Evolutionary conservation across 2,329 filamentous ascomycete genomes (phyloP).

Genomic region (Phyllosticta citriasiana): DNA sequence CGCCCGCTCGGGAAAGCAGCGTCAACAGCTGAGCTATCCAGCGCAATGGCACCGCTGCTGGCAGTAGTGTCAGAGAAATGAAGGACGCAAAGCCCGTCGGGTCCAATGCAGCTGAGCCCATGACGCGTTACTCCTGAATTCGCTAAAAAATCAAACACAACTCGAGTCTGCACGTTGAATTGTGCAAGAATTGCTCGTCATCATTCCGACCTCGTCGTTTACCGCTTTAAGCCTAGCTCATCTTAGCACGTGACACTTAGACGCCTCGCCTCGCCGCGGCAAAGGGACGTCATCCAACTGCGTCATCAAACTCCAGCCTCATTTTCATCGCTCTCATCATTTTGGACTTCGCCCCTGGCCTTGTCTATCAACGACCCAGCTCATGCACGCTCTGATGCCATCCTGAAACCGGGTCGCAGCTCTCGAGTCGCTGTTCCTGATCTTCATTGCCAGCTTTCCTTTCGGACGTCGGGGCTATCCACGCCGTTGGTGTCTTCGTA

Average conservation of each 20-base stretch:
- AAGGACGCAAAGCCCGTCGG: not conserved
- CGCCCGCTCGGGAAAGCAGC: not conserved
- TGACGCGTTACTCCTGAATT: not conserved
- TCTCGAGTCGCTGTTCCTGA: not conserved
- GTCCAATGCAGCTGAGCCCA: not conserved
- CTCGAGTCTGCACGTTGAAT: not conserved
- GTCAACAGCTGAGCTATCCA: not conserved
- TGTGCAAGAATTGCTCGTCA: not conserved
- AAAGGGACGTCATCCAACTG: not conserved
- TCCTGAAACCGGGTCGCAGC: not conserved
- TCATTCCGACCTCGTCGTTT: not conserved
- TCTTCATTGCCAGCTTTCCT: not conserved
- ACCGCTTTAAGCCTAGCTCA: not conserved
- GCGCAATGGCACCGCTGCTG: not conserved
- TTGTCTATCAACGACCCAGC: not conserved
- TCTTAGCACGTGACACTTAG: not conserved
- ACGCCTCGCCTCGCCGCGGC: not conserved
- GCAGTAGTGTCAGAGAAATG: not conserved
- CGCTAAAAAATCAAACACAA: not conserved
- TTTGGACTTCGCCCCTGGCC: not conserved
- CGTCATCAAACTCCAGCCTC: not conserved
- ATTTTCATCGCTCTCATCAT: not conserved
- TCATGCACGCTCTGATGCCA: not conserved
- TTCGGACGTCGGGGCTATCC: not conserved
- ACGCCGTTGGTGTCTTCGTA: not conserved